Base-by-base conservation (phyloP, 1,139 yeast genomes). In the Oligophagozyma castellii region DNA sequence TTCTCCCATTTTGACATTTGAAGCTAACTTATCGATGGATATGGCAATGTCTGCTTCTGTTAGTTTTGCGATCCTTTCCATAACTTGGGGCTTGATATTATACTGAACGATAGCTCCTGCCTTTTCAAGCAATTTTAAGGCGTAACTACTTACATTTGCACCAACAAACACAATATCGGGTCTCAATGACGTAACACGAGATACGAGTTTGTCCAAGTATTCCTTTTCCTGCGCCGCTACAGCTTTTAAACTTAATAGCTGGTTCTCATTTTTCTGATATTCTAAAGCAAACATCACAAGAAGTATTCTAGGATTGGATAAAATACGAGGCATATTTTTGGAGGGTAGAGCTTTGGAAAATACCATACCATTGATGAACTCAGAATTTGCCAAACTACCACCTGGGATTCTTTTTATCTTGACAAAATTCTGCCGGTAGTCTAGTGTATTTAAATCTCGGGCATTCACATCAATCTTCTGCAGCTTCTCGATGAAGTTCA, bases 201-300 rank as follows among this genome's bases (percentile, higher is more conserved):
- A 77, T 0, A 84, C 93, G 28, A 89, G 61, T 42, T 86, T 86
- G 31, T 75, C 70, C 27, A 89, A 64, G 44, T 79, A 86, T 38
- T 89, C 95, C 26, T 69, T 63, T 47, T 89, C 96, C 48, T 92
- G 98, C 0, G 92, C 81, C 30, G 83, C 65, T 1, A 89, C 77
- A 3, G 93, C 80, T 33, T 83, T 76, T 35, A 89, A 59, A 46
- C 93, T 78, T 51, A 84, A 73, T 35, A 84, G 79, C 29, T 65
- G 70, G 24, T 65, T 70, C 32, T 77, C 89, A 32, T 71, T 70
- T 36, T 78, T 73, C 38, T 75, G 65, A 43, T 84, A 89, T 48
- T 86, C 96, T 16, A 92, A 60, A 0, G 96, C 95, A 44, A 92
- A 89, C 64, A 84, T 77, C 7, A 92, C 65, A 19, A 92, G 61